phyloP scores from a whole-genome alignment of 306 rosid species.

The Dryas alaskensis region DNA sequence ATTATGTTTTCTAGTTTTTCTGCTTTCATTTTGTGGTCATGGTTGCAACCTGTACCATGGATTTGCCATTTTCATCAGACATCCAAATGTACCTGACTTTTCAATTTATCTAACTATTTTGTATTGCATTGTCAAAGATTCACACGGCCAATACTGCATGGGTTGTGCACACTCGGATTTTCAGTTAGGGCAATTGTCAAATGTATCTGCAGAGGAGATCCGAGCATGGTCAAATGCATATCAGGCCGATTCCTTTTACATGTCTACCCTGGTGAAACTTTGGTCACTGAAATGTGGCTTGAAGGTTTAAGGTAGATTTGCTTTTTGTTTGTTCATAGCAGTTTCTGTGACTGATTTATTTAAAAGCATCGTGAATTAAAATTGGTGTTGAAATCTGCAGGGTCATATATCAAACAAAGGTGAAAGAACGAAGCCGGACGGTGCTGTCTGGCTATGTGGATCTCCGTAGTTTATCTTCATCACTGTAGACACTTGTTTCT shows the following conservation, averaged over 20 bases:
- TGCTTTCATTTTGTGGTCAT: constrained; percentile 2
- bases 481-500: constrained; percentile 39
- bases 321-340: neutral
- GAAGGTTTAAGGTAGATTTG: constrained; percentile 58
- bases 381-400: constrained; percentile 41
- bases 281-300: constrained; percentile 95
- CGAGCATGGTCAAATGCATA: constrained; percentile 59
- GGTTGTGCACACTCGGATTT: constrained; percentile 88
- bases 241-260: constrained; percentile 78
- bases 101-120: constrained; percentile 18
- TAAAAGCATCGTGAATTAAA: constrained; percentile 8
- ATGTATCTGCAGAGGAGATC: constrained; percentile 73
- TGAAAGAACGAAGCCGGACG: constrained; percentile 63
- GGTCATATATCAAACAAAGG: constrained; percentile 74
- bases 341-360: neutral
- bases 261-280: constrained; percentile 89
- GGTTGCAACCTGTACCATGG: neutral
- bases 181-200: constrained; percentile 85
- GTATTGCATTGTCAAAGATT: constrained; percentile 48
- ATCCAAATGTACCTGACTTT: constrained; percentile 7
- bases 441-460: constrained; percentile 79
- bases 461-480: constrained; percentile 45
- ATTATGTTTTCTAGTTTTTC: neutral
- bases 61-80: constrained; percentile 5
- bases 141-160: constrained; percentile 86